phyloP scores from a whole-genome alignment of 1,284 basidiomycete species.

The Cutaneotrichosporon cavernicola region DNA sequence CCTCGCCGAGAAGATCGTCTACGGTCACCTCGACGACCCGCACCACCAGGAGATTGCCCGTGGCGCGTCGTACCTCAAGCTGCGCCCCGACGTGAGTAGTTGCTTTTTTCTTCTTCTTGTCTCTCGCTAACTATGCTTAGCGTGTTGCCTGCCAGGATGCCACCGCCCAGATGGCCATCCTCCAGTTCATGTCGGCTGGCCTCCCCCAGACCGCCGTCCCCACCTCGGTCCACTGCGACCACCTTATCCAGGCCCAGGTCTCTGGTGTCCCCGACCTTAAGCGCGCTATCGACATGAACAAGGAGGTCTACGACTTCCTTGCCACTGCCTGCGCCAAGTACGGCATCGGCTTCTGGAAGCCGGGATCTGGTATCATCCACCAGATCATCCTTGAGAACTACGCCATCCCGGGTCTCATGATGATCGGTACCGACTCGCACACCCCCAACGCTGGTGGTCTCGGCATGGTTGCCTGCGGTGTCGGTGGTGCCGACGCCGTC shows the following conservation, averaged over 20 bases:
- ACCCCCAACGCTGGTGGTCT: conserved; percentile 98
- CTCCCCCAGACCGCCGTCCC: conserved; percentile 78
- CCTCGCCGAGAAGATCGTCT: conserved; percentile 96
- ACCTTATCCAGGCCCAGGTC: conserved; percentile 77
- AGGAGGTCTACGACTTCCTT: conserved; percentile 97
- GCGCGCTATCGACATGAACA: conserved; percentile 78
- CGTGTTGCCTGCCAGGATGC: conserved; percentile 61
- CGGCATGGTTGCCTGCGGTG: conserved; percentile 96
- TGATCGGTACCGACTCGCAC: conserved; percentile 79
- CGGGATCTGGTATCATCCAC: conserved; percentile 87
- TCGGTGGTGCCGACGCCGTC: conserved; percentile 97
- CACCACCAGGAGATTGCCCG: conserved; percentile 63
- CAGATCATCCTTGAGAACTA: conserved; percentile 99
- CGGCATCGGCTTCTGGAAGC: conserved; percentile 85
- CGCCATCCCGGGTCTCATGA: conserved; percentile 68
- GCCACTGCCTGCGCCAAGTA: conserved; percentile 94
- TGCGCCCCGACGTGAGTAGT: conserved; percentile 68
- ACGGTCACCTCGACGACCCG: conserved; percentile 85
- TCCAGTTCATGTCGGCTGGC: conserved; percentile 99
- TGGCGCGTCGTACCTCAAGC: conserved; percentile 86
- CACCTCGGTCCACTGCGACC: conserved; percentile 93
- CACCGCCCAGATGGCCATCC: conserved; percentile 87
- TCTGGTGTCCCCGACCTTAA: conserved; percentile 46
- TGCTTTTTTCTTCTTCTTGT: background rate
- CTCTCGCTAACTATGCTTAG: no score